Percentiles rank a stretch among this genome's conserved stretches.
These are phyloP conservation scores for Annulohypoxylon nitens DNA, from an alignment of 495 filamentous ascomycete species.

Conservation along the genomic window DNA sequence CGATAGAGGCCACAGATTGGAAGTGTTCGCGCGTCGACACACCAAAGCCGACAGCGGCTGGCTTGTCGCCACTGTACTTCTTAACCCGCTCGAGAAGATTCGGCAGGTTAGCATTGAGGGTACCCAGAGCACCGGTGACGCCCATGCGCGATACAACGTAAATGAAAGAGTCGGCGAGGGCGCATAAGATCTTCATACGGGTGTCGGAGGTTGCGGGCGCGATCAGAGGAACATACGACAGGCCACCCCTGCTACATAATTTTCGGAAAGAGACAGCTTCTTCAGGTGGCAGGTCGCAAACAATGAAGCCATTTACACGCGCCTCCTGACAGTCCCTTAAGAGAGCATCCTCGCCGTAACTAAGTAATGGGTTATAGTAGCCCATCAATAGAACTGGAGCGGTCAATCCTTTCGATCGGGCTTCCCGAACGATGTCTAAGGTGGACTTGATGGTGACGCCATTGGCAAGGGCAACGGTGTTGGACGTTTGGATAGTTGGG, in stretches of 20 bases:
- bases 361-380: constrained; percentile 96
- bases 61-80: constrained; percentile 88
- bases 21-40: constrained; percentile 97
- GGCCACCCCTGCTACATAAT: constrained; percentile 80
- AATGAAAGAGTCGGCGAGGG: constrained; percentile 98
- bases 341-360: constrained; percentile 91
- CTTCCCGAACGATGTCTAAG: constrained; percentile 82
- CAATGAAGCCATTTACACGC: constrained; percentile 96
- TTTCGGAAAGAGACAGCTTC: constrained; percentile 93
- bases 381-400: constrained; percentile 95
- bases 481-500: constrained; percentile 92
- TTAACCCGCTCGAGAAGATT: constrained; percentile 88
- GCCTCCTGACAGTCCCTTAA: constrained; percentile 86
- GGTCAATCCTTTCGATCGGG: constrained; percentile 78
- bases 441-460: constrained; percentile 84
- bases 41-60: constrained; percentile 93
- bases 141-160: constrained; percentile 99
- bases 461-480: constrained; percentile 87
- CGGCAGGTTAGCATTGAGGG: constrained; percentile 81
- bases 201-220: constrained; percentile 92
- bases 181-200: constrained; percentile 94
- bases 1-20: constrained; percentile 80
- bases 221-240: constrained; percentile 96
- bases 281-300: constrained; percentile 96
- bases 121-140: constrained; percentile 90